Evolutionary conservation across 495 filamentous ascomycete species (phyloP), one percentile per base, ranked within the genome.

Genomic region (Collariella sp.): DNA sequence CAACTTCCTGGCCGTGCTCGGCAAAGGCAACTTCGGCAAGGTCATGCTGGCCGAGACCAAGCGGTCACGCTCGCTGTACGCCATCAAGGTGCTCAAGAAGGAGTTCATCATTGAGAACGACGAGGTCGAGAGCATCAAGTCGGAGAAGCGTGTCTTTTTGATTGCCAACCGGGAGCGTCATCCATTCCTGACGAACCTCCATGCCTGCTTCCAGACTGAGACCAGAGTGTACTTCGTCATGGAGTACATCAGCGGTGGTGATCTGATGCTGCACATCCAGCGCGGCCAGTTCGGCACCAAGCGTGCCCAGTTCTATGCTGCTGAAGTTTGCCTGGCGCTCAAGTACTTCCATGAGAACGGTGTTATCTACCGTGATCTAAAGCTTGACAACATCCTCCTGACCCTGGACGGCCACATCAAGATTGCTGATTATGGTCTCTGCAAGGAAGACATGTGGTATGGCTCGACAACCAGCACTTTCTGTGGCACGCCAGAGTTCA

Each of bases 61-160:
- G 75, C 80, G 82, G 40, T 79, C 84, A 20, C 88, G 90, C 67
- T 86, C 93, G 67, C 76, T 99, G 29, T 99, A 97, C 67, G 93
- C 93, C 50, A 99, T 99, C 70, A 99, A 99, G 71, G 93, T 99
- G 29, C 76, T 99, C 62, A 99, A 99, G 79, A 99, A 99, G 76
- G 93, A 99, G 61, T 99, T 99, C 69, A 99, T 99, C 66, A 99
- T 99, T 54, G 93, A 99, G 68, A 95, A 99, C 59, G 93, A 99
- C 70, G 93, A 99, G 71, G 93, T 99, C n/a, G 93, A 99, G 69
- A 97, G 94, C 73, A 95, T 87, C 35, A 84, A 90, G 64, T 97
- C 94, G 5, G 93, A 99, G 74, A 97, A 97, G 78, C 80, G 94
- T 55, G 93, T 99, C 31, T 91, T 97, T 72, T 71, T 99, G 62